Evolutionary conservation across 1,284 basidiomycete species (phyloP).

Genomic region (Salmacisia buchloeana): DNA sequence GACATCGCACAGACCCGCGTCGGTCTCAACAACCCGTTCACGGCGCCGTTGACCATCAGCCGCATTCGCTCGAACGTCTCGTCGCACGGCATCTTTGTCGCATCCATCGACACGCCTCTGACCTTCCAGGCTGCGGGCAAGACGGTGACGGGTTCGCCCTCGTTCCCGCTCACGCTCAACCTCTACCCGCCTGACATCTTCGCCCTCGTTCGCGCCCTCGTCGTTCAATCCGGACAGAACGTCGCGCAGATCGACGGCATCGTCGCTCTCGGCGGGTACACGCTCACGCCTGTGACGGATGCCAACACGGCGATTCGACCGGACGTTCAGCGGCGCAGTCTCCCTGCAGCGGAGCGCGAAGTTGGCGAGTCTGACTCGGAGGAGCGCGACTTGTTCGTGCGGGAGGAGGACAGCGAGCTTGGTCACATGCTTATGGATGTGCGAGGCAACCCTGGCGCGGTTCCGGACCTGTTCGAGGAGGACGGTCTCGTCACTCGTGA

Average conservation of each 20-base stretch:
- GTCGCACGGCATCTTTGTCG: slow-evolving; percentile 63
- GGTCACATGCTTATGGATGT: slow-evolving; percentile 30
- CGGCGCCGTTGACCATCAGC: slow-evolving; percentile 61
- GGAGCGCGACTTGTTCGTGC: slow-evolving; percentile 17
- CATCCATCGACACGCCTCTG: slow-evolving; percentile 61
- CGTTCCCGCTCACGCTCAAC: slow-evolving; percentile 64
- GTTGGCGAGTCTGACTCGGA: slow-evolving; percentile 28
- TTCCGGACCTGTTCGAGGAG: slow-evolving; percentile 30
- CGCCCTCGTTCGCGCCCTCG: slow-evolving; percentile 64
- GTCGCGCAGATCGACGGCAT: slow-evolving; percentile 65
- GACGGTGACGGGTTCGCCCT: slow-evolving; percentile 60
- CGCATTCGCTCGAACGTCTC: slow-evolving; percentile 63
- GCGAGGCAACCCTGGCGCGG: slow-evolving; percentile 49
- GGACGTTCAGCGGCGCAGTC: neutral
- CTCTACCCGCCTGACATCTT: slow-evolving; percentile 68
- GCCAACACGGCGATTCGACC: slow-evolving; percentile 6
- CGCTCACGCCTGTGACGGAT: slow-evolving; percentile 55
- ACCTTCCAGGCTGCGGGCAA: slow-evolving; percentile 61
- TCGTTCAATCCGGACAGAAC: slow-evolving; percentile 62
- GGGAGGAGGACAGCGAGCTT: slow-evolving; percentile 34
- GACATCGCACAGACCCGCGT: slow-evolving; percentile 67
- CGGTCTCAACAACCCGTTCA: slow-evolving; percentile 66
- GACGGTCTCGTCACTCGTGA: slow-evolving; percentile 8
- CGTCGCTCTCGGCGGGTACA: slow-evolving; percentile 65
- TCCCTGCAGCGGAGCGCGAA: slow-evolving; percentile 4